Base-by-base conservation (phyloP, 257 asterid genomes). In the Gentiana dahurica region DNA sequence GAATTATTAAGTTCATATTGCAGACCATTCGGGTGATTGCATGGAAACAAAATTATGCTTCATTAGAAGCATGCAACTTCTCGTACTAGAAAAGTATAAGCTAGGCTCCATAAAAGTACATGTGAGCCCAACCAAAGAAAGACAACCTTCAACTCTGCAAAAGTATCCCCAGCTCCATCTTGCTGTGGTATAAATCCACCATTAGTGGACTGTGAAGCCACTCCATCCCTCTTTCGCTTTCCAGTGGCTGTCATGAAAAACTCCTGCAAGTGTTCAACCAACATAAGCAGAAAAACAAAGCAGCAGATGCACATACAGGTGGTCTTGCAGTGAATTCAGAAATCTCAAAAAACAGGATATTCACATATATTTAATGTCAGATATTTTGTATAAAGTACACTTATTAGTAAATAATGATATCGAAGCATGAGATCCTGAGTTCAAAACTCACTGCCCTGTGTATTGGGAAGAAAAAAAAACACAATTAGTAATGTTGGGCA, bases 121-220 rank as follows among this genome's bases (percentile, higher is more conserved):
- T 38, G 48, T 8, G 37, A 15, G 47, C 55, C 47, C 12, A 49
- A 36, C 15, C 37, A 33, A 24, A 72, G 46, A 63, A 43, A 11
- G 47, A 53, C 49, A 62, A 82, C 98, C 91, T 90, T 78, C 45
- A 67, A 53, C 46, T 63, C 76, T 58, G 80, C 64, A 53, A 64
- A 60, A 49, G 66, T 49, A 60, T 83, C 94, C 36, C 81, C 87
- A 54, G 98, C 85, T 63, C 98, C 98, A 77, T 90, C 98, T 75
- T 84, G 98, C 71, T 90, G 98, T 24, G 98, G 96, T 70, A 90
- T 90, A 75, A 77, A 81, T 61, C 92, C 93, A 60, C 89, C 92
- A 67, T 84, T 66, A 53, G 69, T 75, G 68, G 72, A 73, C 59
- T 83, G 89, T 34, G 95, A 71, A 58, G 86, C 72, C 52, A 82